A percentile compares a stretch with the other conserved stretches of the same genome.
Evolutionary conservation across 306 rosid genomes (phyloP).

Genomic region (Acmispon strigosus): DNA sequence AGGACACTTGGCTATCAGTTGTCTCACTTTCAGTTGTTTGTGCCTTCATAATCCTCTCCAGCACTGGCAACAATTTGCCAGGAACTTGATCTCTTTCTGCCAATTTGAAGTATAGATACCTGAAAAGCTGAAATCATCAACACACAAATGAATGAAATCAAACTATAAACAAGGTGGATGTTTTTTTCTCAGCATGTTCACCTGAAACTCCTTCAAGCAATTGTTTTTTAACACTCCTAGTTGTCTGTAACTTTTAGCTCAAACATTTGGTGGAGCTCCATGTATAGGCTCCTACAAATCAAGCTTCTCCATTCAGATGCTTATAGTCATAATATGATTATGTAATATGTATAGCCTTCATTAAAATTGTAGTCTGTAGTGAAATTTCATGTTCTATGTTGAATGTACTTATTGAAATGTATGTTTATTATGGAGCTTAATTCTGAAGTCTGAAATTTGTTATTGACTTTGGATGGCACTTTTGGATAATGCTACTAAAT

Average conservation of each 20-base stretch:
- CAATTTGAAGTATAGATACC: conserved; percentile 6
- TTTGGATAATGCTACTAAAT: not conserved
- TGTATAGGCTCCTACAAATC: conserved; percentile 11
- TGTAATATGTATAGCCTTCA: conserved; percentile 20
- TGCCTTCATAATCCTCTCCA: conserved; percentile 87
- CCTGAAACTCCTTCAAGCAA: conserved; percentile 8
- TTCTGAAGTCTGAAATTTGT: not conserved
- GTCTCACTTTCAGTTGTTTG: conserved; percentile 94
- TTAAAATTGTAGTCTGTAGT: conserved; percentile 9
- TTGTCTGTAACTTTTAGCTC: conserved; percentile 4
- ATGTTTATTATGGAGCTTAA: not conserved
- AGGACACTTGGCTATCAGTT: conserved; percentile 84
- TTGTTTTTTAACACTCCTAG: not conserved
- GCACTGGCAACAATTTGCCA: conserved; percentile 56
- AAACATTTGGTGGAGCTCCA: not conserved
- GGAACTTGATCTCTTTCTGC: conserved; percentile 43
- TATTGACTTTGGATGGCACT: not conserved
- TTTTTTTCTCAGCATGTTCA: conserved; percentile 35
- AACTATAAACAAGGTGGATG: conserved; percentile 29
- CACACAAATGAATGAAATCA: conserved; percentile 8
- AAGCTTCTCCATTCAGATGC: conserved; percentile 29
- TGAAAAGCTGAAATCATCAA: conserved; percentile 17
- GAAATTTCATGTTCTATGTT: conserved; percentile 2
- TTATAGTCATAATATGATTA: not conserved
- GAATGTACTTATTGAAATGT: not conserved